These are phyloP conservation scores for Ogataea trehaloabstinens DNA, from an alignment of 805 yeast genomes.

Conservation along the genomic window DNA sequence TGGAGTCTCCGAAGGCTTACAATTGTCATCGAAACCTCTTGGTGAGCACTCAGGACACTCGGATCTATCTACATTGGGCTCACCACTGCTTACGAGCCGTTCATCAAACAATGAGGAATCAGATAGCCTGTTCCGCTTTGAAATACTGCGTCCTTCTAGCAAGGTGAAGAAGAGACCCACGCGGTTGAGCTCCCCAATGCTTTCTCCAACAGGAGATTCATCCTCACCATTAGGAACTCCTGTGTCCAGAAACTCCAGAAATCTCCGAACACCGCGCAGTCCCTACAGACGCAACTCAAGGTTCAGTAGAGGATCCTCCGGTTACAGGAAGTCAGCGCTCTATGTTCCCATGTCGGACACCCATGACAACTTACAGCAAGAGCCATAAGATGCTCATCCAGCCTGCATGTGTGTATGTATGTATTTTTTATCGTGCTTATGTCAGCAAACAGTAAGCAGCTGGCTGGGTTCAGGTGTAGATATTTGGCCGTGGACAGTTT, in stretches of 20 bases:
- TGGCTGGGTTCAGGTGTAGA: no score
- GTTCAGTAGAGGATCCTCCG: conserved; percentile 17
- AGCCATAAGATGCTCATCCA: neutral
- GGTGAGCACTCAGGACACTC: conserved; percentile 14
- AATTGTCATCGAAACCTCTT: conserved; percentile 12
- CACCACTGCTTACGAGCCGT: conserved; percentile 23
- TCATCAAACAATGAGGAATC: conserved; percentile 26
- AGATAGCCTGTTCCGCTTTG: conserved; percentile 47
- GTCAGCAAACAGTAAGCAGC: no score
- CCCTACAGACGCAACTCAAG: conserved; percentile 19
- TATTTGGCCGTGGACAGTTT: no score
- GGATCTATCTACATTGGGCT: conserved; percentile 19
- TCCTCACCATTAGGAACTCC: conserved; percentile 26
- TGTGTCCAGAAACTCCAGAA: conserved; percentile 25
- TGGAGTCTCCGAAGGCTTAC: conserved; percentile 16
- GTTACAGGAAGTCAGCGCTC: conserved; percentile 14
- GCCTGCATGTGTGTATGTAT: no score
- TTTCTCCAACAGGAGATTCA: conserved; percentile 14
- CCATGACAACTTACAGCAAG: neutral
- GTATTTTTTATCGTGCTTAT: no score
- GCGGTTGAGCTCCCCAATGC: conserved; percentile 20
- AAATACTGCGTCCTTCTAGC: conserved; percentile 37
- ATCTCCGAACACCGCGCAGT: conserved; percentile 20
- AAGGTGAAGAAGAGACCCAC: conserved; percentile 33
- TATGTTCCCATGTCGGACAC: neutral